A percentile compares a stretch with the other conserved stretches of the same genome.
Evolutionary conservation across 164 flowering plant genomes (phyloP).

Genomic region (Stephania japonica): DNA sequence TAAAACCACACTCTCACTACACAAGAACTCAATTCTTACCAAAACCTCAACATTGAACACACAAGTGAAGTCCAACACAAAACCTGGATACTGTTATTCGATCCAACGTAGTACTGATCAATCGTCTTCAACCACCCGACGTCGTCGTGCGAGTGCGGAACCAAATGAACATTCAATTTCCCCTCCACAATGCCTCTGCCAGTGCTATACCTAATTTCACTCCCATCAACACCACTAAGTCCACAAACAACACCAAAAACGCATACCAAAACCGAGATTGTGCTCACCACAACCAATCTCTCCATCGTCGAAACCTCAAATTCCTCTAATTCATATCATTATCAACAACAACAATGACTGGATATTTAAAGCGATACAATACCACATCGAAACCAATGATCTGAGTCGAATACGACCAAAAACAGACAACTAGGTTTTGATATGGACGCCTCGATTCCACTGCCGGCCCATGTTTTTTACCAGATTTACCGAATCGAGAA

Average conservation of each 20-base stretch:
- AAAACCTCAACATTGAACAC: background rate
- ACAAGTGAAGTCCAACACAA: background rate
- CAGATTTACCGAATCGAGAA: background rate
- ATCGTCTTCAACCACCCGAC: conserved; percentile 82
- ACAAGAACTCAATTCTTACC: background rate
- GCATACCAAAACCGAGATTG: background rate
- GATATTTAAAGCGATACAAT: background rate
- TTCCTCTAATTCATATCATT: background rate
- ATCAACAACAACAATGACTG: background rate
- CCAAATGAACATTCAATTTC: conserved; percentile 73
- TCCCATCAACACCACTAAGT: conserved; percentile 18
- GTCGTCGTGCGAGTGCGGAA: conserved; percentile 76
- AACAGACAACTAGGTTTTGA: background rate
- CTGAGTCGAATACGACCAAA: background rate
- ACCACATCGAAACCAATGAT: background rate
- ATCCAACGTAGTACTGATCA: conserved; percentile 81
- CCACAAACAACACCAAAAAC: conserved; percentile 10
- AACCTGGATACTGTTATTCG: conserved; percentile 67
- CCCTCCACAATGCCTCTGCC: conserved; percentile 46
- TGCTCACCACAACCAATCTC: background rate
- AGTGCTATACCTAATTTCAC: conserved; percentile 38
- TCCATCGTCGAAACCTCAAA: background rate
- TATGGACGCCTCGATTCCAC: background rate
- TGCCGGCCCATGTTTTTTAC: background rate
- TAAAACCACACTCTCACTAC: background rate